phyloP scores from a whole-genome alignment of 768 basidiomycete species.

The Cystobasidium onofrii region DNA sequence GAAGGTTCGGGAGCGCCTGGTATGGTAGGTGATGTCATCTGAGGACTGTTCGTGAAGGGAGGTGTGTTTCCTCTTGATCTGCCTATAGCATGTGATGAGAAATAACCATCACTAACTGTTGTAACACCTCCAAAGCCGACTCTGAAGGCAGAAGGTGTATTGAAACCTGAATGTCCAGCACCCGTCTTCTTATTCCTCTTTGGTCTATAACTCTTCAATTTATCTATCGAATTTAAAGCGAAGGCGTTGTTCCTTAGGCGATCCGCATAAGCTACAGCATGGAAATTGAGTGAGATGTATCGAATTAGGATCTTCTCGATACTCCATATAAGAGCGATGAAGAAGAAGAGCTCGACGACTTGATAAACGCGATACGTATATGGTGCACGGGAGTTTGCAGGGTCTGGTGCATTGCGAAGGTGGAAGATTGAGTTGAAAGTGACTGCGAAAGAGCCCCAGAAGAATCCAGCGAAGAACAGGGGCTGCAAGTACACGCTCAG shows the following conservation, averaged over 20 bases:
- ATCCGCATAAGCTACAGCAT: constrained; percentile 66
- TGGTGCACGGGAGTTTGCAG: constrained; percentile 51
- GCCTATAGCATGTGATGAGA: background rate
- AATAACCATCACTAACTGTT: background rate
- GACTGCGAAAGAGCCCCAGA: constrained; percentile 66
- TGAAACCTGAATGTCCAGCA: background rate
- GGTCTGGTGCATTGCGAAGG: constrained; percentile 51
- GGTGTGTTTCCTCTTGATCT: constrained; percentile 4
- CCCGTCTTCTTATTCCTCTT: constrained; percentile 36
- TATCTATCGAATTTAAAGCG: constrained; percentile 58
- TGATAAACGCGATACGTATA: constrained; percentile 61
- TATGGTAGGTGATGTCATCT: background rate
- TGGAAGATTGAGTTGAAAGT: constrained; percentile 61
- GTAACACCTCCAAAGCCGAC: background rate
- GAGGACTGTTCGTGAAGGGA: background rate
- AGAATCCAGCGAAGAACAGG: constrained; percentile 61
- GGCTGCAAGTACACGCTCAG: background rate
- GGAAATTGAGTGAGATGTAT: constrained; percentile 64
- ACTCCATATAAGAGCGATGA: constrained; percentile 59
- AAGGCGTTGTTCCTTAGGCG: constrained; percentile 57
- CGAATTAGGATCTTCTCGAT: constrained; percentile 65
- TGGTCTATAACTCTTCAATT: constrained; percentile 60
- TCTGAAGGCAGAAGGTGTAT: background rate
- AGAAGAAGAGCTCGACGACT: constrained; percentile 66
- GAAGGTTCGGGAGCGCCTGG: background rate